phyloP scores from a whole-genome alignment of 345 rosid genomes.

The Physaria fendleri region DNA sequence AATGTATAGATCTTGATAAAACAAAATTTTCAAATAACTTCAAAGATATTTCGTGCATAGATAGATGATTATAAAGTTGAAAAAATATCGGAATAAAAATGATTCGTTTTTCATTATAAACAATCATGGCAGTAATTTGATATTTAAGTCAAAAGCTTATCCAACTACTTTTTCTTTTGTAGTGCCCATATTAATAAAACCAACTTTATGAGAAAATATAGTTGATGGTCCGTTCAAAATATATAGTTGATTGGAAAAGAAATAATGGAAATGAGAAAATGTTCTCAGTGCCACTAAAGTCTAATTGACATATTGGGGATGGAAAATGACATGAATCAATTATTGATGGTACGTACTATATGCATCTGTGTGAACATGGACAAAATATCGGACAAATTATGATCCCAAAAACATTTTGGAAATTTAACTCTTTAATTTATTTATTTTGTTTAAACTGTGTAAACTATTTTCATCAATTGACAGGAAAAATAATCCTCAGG shows the following conservation, averaged over 20 bases:
- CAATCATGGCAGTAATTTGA: neutral
- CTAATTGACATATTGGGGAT: neutral
- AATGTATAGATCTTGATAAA: too few species aligned
- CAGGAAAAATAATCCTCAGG: neutral
- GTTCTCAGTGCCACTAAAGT: neutral
- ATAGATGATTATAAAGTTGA: too few species aligned
- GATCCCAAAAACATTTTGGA: neutral
- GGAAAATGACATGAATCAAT: constrained; percentile 20
- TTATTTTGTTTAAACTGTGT: too few species aligned
- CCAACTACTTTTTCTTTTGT: neutral
- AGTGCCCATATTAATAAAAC: constrained; percentile 1
- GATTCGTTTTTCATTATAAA: neutral
- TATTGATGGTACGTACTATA: too few species aligned
- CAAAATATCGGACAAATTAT: neutral
- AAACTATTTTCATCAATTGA: neutral
- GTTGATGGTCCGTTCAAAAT: neutral
- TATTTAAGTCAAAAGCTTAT: neutral
- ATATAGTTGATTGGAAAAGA: neutral
- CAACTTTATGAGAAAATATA: neutral
- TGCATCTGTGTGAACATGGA: constrained; percentile 18
- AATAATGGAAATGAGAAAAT: neutral
- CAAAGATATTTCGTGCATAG: too few species aligned
- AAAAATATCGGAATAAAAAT: neutral
- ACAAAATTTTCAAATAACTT: too few species aligned
- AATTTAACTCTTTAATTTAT: neutral